Evolutionary conservation across 768 basidiomycete genomes (phyloP), one percentile per base, ranked within the genome.

Genomic region (Leccinum ochraceum): DNA sequence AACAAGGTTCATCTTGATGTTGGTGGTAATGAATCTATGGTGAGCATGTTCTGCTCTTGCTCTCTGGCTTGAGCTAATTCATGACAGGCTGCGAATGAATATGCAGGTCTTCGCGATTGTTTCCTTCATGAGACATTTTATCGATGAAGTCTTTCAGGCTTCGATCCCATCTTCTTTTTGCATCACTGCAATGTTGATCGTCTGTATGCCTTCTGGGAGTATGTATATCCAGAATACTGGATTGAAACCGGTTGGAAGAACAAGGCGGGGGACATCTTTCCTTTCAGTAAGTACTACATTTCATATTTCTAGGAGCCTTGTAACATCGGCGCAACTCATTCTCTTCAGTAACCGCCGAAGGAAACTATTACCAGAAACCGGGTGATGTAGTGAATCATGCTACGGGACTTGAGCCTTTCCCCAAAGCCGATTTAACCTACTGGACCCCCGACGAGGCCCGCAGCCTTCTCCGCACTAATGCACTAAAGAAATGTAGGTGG

Each of bases 161-260:
- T 60, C 22, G 66, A 67, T 52, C 66, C 66, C 1, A 62, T 67
- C 14, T 67, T 67, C 59, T 66, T 36, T 42, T 20, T 67, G 28
- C 67, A 67, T 39, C 67, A 67, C 17, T 51, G 54, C 34, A 67
- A 66, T 20, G 55, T 67, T 8, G 67, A 67, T 17, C 66, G 66
- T 16, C 17, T 67, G 17, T 65, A 62, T 7, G 66, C 66, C 5
- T 62, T 67, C 32, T 67, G 66, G 67, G 67, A 67, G 55, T 67
- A 68, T 32, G 14, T 68, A 14, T 67, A 67, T 24, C 59, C 67
- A 4, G 2, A 62, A 0, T 66, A 67, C 50, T 68, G 67, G 66
- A 60, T 67, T 0, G 60, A 4, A 22, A 24, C 17, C 0, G 66
- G 66, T 24, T 67, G 66, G 66, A 62, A 58, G 51, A 36, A 54